Conservation (phyloP, 2,329 filamentous ascomycete species). For the Penicillium sumatraense region DNA sequence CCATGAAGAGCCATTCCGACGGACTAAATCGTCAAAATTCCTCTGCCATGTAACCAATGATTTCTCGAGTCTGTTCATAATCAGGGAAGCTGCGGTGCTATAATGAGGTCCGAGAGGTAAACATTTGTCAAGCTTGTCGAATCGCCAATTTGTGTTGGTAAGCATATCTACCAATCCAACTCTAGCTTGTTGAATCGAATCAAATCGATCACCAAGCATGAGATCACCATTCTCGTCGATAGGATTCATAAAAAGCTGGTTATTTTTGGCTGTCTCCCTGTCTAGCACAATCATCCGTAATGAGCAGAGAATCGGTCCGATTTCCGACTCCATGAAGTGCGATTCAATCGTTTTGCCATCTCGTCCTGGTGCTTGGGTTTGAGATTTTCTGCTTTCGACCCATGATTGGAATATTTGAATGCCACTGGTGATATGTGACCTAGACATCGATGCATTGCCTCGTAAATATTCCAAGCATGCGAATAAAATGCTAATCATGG, state of each 20-base stretch:
- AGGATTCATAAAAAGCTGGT: not conserved
- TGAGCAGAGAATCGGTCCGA: constrained; percentile 13
- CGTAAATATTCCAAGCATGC: constrained; percentile 62
- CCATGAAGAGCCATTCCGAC: constrained; percentile 7
- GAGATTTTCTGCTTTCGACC: constrained; percentile 6
- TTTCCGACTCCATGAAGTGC: constrained; percentile 22
- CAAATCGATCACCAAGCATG: not conserved
- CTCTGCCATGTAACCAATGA: not conserved
- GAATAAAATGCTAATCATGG: constrained; percentile 66
- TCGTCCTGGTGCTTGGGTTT: not conserved
- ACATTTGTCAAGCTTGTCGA: not conserved
- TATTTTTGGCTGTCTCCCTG: not conserved
- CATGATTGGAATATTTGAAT: constrained; percentile 21
- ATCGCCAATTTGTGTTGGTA: not conserved
- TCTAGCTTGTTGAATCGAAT: not conserved
- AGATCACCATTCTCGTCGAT: not conserved
- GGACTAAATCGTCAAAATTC: constrained; percentile 17
- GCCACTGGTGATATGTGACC: constrained; percentile 17
- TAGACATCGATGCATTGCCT: constrained; percentile 33
- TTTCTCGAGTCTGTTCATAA: not conserved
- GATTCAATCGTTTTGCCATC: constrained; percentile 3
- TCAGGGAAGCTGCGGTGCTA: not conserved
- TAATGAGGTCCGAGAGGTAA: not conserved
- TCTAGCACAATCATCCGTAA: not conserved
- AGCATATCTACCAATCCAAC: not conserved